Base-by-base conservation (phyloP, 306 rosid genomes). In the Begonia masoniana region DNA sequence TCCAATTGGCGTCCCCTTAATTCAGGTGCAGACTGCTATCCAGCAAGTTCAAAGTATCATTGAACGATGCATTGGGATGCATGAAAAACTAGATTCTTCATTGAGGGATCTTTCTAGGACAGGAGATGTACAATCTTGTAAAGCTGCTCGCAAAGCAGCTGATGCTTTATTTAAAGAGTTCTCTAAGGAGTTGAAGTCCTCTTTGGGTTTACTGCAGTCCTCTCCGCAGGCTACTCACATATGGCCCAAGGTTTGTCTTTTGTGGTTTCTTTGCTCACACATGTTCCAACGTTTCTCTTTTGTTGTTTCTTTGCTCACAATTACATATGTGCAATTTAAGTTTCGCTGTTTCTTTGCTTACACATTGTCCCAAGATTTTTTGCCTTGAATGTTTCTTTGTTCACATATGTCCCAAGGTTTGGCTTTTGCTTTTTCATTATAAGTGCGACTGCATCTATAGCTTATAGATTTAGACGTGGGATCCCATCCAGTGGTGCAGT, bases 41-140 rank as follows among this genome's bases (percentile, higher is more conserved):
- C 93, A 71, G 71, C 76, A 72, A 70, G 56, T 92, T 59, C 73
- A 69, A 54, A 65, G 55, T 62, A 72, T 76, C 61, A 64, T 86
- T 58, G 71, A 67, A 57, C 91, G 77, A 53, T 76, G 99, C 81
- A 66, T 86, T 24, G 57, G 67, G 10, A 62, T 76, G 17, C 92
- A 83, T 51, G 93, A 83, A 62, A 92, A 83, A 71, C 73, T 92
- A 59, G 96, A 92, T 71, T 74, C 92, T 15, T 92, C 99, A 19
- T 63, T 92, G 71, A 85, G 72, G 13, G 89, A 92, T 68, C 93
- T 92, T 75, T 83, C 95, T 13, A 71, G 96, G 64, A 77, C 96
- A 15, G 99, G 99, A 47, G 93, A 86, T 26, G 54, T 75, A 58
- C 99, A 86, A 70, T 81, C 78, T 48, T 86, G 95, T 70, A 92